A percentile compares a stretch with the other conserved stretches of the same genome.
phyloP scores from a whole-genome alignment of 805 yeast genomes.

The Schwanniomyces sp. region DNA sequence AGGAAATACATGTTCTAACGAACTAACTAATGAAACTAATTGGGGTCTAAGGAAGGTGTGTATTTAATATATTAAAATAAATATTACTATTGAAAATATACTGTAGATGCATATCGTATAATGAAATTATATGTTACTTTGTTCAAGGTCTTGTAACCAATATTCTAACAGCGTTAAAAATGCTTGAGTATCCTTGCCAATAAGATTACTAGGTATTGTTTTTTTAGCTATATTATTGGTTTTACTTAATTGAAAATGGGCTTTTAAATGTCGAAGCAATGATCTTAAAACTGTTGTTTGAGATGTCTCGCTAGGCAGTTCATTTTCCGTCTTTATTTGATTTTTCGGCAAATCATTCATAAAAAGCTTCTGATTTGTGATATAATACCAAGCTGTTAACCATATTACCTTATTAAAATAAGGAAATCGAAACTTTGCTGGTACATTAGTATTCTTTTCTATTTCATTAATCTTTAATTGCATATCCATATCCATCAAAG shows the following conservation, averaged over 20 bases:
- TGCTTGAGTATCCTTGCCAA: conserved; percentile 26
- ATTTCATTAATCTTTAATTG: conserved; percentile 63
- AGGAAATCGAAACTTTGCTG: conserved; percentile 76
- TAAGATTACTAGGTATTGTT: conserved; percentile 29
- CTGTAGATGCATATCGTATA: neutral
- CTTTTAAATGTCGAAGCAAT: conserved; percentile 23
- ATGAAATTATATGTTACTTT: neutral
- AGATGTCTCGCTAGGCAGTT: neutral
- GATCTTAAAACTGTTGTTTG: conserved; percentile 5
- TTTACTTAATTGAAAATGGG: conserved; percentile 33
- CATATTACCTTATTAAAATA: conserved; percentile 69
- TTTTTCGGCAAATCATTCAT: conserved; percentile 11
- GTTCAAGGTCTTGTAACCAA: conserved; percentile 10
- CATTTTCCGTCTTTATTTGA: conserved; percentile 1
- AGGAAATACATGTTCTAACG: neutral
- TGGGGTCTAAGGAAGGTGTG: neutral
- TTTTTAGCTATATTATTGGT: conserved; percentile 30
- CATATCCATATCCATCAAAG: conserved; percentile 57
- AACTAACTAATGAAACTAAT: neutral
- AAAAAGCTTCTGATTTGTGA: conserved; percentile 23
- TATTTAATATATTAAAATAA: conserved; percentile 1
- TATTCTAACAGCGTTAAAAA: conserved; percentile 15
- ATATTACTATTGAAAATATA: neutral
- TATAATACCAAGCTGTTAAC: conserved; percentile 55
- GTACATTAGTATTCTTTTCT: conserved; percentile 70